Conservation (phyloP, 2,329 filamentous ascomycete species). For the Pezicula rhizophila region DNA sequence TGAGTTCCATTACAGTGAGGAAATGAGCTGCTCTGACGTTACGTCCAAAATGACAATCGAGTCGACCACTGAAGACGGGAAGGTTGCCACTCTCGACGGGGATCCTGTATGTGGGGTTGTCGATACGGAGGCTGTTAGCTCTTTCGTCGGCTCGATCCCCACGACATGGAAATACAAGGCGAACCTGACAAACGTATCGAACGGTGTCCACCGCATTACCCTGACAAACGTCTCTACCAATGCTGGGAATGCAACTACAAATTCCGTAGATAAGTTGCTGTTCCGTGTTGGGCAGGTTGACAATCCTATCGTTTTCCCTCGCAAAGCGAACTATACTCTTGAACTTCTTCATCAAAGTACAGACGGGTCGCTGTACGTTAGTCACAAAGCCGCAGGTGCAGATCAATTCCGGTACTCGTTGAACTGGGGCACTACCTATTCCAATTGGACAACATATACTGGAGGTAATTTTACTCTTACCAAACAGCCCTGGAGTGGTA, state of each 20-base stretch:
- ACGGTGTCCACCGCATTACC: constrained; percentile 35
- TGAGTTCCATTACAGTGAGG: constrained; percentile 50
- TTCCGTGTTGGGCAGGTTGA: constrained; percentile 49
- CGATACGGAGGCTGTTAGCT: constrained; percentile 26
- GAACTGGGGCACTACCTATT: constrained; percentile 44
- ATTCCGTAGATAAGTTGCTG: constrained; percentile 50
- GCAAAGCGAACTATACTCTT: constrained; percentile 52
- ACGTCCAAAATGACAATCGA: constrained; percentile 42
- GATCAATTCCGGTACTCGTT: constrained; percentile 40
- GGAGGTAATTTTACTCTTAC: constrained; percentile 42
- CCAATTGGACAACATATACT: constrained; percentile 49
- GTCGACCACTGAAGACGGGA: constrained; percentile 44
- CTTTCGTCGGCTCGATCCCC: constrained; percentile 45
- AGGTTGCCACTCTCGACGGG: constrained; percentile 35
- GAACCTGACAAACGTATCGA: constrained; percentile 33
- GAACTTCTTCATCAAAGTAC: constrained; percentile 38
- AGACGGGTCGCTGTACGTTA: constrained; percentile 35
- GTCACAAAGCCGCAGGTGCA: constrained; percentile 53
- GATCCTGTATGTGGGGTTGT: constrained; percentile 36
- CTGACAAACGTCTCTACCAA: constrained; percentile 26
- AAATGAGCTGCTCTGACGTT: constrained; percentile 53
- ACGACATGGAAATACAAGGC: constrained; percentile 47
- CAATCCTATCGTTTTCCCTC: constrained; percentile 55
- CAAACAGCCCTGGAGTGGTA: constrained; percentile 50
- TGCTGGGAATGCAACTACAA: constrained; percentile 31